Conservation (phyloP, 139 green algal genomes). For the Coelastrella sp. region DNA sequence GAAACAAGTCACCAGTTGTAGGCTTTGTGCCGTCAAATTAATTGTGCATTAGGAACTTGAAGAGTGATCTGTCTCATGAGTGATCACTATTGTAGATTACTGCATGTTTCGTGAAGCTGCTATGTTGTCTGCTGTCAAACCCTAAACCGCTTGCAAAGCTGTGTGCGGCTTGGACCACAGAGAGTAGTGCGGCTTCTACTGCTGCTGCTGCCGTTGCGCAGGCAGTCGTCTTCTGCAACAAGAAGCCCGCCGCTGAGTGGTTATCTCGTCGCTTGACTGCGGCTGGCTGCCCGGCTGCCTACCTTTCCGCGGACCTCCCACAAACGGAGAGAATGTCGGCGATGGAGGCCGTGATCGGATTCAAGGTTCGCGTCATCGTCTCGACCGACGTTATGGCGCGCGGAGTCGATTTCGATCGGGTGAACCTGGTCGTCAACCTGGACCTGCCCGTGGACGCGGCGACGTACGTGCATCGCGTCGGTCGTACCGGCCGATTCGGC, state of each 20-base stretch:
- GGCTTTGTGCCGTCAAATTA: too few relatives aligned
- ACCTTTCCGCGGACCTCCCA: conserved; percentile 69
- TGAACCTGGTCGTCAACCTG: conserved; percentile 88
- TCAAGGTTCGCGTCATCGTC: conserved; percentile 74
- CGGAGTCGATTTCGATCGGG: conserved; percentile 86
- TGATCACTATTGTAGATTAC: too few relatives aligned
- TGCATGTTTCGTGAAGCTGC: too few relatives aligned
- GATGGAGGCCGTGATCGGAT: conserved; percentile 74
- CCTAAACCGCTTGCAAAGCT: too few relatives aligned
- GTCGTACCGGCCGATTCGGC: conserved; percentile 88
- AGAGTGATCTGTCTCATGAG: too few relatives aligned
- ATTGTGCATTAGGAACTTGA: too few relatives aligned
- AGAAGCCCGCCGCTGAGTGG: conserved; percentile 68
- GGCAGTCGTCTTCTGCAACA: conserved; percentile 86
- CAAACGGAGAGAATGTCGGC: conserved; percentile 69
- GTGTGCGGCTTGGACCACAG: too few relatives aligned
- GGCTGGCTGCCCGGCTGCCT: conserved; percentile 72
- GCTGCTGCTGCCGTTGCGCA: conserved; percentile 52
- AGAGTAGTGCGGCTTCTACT: too few relatives aligned
- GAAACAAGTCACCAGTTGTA: too few relatives aligned
- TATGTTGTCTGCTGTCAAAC: too few relatives aligned
- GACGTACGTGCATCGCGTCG: conserved; percentile 73
- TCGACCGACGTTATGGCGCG: conserved; percentile 86
- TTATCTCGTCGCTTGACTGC: conserved; percentile 67
- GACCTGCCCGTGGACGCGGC: conserved; percentile 76